Conservation (phyloP, 345 rosid species). For the Eucalyptus brandiana region DNA sequence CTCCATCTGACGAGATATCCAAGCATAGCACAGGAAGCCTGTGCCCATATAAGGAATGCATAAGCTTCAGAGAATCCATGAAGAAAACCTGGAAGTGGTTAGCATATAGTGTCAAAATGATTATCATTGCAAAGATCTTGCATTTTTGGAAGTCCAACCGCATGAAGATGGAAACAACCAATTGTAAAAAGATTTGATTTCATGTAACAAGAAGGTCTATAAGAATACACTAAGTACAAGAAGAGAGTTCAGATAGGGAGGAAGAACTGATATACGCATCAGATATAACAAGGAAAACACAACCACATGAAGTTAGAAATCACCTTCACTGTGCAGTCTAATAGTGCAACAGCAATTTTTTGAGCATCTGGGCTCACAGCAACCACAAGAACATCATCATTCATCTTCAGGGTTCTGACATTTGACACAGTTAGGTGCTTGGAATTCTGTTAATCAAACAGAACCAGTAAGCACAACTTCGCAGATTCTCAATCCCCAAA, state of each 20-base stretch:
- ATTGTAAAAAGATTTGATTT: neutral
- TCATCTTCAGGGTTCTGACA: conserved; percentile 79
- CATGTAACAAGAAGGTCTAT: neutral
- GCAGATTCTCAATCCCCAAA: neutral
- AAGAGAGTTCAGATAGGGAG: neutral
- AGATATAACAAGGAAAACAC: neutral
- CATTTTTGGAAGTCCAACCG: neutral
- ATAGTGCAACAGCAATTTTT: conserved; percentile 82
- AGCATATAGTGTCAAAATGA: neutral
- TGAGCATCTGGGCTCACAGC: conserved; percentile 86
- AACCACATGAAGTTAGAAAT: neutral
- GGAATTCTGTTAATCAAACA: conserved; percentile 40
- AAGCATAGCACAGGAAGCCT: conserved; percentile 85
- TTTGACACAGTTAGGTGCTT: conserved; percentile 56
- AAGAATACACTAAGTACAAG: neutral
- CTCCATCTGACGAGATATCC: conserved; percentile 98
- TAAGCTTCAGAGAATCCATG: conserved; percentile 84
- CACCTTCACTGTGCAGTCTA: conserved; percentile 96
- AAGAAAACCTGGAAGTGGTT: conserved; percentile 61
- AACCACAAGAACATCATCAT: conserved; percentile 84
- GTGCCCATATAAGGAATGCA: conserved; percentile 85
- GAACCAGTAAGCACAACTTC: neutral
- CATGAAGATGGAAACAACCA: neutral
- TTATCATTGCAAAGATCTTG: neutral
- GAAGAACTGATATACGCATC: neutral